Evolutionary conservation across 192 early-diverging fungal species (phyloP).

Genomic region (Linderina pennispora): DNA sequence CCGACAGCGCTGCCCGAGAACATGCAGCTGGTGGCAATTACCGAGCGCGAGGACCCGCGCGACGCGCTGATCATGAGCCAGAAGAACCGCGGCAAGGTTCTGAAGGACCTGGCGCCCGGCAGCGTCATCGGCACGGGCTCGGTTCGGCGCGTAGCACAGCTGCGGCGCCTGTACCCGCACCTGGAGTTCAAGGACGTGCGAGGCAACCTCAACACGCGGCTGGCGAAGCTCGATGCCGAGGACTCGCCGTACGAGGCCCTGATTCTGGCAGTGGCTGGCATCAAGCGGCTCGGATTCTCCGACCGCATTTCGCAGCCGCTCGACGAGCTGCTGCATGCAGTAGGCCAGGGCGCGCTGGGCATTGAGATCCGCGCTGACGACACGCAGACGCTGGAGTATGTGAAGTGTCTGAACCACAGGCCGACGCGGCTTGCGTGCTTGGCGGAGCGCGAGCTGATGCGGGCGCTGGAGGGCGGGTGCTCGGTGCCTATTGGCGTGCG

Average conservation of each 20-base stretch:
- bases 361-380: constrained; percentile 77
- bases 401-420: constrained; percentile 60
- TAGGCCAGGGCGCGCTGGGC: constrained; percentile 88
- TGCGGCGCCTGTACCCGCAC: constrained; percentile 69
- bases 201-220: constrained; percentile 80
- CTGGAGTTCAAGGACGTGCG: constrained; percentile 71
- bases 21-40: constrained; percentile 76
- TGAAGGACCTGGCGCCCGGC: constrained; percentile 64
- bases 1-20: constrained; percentile 77
- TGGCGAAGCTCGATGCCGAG: constrained; percentile 73
- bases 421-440: constrained; percentile 60
- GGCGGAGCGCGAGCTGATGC: constrained; percentile 85
- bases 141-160: constrained; percentile 81
- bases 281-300: constrained; percentile 62
- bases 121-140: constrained; percentile 85
- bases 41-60: constrained; percentile 84
- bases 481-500: constrained; percentile 89
- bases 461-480: constrained; percentile 89
- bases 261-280: constrained; percentile 82
- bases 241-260: constrained; percentile 67
- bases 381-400: constrained; percentile 30
- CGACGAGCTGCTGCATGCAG: constrained; percentile 71
- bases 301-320: constrained; percentile 70
- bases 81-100: constrained; percentile 18
- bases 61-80: constrained; percentile 74